These are phyloP conservation scores for Colletotrichum sp. DNA, from an alignment of 2,329 filamentous ascomycete species.

Conservation along the genomic window DNA sequence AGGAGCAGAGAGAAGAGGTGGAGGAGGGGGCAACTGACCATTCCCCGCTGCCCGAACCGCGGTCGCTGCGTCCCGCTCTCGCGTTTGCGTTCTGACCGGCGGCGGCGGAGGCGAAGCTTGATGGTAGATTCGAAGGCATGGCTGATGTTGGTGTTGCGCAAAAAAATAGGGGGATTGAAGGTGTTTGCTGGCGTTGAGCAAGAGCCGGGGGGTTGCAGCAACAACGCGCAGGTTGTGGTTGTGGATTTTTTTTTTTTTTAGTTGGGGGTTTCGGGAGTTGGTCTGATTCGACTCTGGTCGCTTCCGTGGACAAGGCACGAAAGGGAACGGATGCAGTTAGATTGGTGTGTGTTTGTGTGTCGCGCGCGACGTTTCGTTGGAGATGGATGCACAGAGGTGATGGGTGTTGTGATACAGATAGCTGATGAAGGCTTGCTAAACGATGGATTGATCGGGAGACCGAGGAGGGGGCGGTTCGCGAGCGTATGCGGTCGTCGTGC, in stretches of 20 bases:
- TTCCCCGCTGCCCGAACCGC: too few relatives aligned
- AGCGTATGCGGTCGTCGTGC: constrained; percentile 17
- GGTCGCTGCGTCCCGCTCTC: too few relatives aligned
- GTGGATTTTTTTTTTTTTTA: background rate
- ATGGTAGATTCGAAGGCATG: too few relatives aligned
- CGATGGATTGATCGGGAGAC: constrained; percentile 21
- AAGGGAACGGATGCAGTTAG: background rate
- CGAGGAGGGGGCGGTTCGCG: constrained; percentile 10
- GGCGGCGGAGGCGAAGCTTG: too few relatives aligned
- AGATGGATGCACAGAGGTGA: constrained; percentile 16
- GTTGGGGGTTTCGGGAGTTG: background rate
- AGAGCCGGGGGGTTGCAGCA: too few relatives aligned
- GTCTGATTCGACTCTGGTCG: constrained; percentile 12
- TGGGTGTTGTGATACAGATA: constrained; percentile 11
- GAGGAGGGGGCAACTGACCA: too few relatives aligned
- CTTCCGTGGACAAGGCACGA: constrained; percentile 15
- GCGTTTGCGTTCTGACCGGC: too few relatives aligned
- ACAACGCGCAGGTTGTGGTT: too few relatives aligned
- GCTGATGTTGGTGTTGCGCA: too few relatives aligned
- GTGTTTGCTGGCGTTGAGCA: too few relatives aligned
- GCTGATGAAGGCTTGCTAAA: constrained; percentile 24
- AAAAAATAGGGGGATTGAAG: too few relatives aligned
- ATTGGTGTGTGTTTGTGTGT: constrained; percentile 4
- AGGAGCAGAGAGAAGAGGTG: too few relatives aligned
- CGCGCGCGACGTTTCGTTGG: constrained; percentile 2